phyloP scores from a whole-genome alignment of 202 grass and related monocot species.

The Schoenoplectus triqueter region DNA sequence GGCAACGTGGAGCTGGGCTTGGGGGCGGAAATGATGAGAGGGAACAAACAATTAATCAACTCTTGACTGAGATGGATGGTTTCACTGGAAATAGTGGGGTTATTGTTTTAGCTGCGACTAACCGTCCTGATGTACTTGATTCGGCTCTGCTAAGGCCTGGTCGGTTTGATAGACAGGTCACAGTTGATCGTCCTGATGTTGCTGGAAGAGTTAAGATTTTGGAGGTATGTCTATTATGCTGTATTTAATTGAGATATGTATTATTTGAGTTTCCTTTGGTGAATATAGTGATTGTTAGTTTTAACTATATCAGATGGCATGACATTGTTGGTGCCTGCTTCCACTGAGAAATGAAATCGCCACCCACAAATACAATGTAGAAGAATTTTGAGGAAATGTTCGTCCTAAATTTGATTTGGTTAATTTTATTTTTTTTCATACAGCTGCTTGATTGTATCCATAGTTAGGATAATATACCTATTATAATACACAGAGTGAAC shows the following conservation, averaged over 20 bases:
- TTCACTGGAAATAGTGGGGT: constrained; percentile 90
- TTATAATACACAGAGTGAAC: background rate
- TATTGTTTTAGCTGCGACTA: constrained; percentile 83
- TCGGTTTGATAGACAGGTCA: constrained; percentile 89
- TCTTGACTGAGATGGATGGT: constrained; percentile 91
- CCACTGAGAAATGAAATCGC: background rate
- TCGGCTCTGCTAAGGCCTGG: constrained; percentile 64
- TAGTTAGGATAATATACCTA: too few relatives aligned
- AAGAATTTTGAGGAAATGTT: background rate
- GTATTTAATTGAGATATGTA: background rate
- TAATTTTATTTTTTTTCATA: too few relatives aligned
- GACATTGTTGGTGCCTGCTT: background rate
- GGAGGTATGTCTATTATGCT: constrained; percentile 46
- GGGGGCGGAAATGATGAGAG: constrained; percentile 93
- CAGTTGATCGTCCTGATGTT: constrained; percentile 82
- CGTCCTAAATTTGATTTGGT: background rate
- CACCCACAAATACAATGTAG: too few relatives aligned
- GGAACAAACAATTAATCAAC: constrained; percentile 96
- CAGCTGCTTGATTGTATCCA: too few relatives aligned
- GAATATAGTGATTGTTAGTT: background rate
- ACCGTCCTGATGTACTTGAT: constrained; percentile 83
- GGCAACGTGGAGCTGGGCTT: constrained; percentile 76
- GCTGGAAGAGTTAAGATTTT: constrained; percentile 82
- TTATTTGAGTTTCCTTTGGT: background rate
- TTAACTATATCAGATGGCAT: background rate